Conservation (phyloP, 805 yeast genomes). For the Jamesozyma spencerorum region DNA sequence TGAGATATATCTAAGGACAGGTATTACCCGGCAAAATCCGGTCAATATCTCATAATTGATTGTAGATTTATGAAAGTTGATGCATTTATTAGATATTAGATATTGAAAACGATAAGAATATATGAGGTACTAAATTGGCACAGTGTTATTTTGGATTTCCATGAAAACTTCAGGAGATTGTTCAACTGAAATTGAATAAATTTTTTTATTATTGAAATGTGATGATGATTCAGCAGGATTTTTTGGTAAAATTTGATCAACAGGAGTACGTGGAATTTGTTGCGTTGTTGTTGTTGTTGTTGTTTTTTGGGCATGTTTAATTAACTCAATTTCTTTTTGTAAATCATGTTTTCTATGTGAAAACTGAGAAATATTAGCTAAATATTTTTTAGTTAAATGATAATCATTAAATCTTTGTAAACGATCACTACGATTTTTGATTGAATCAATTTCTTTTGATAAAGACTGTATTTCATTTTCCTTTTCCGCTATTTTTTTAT, state of each 20-base stretch:
- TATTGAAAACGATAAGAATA: too few relatives aligned
- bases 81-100: too few relatives aligned
- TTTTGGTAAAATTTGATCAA: too few relatives aligned
- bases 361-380: slow-evolving; percentile 1
- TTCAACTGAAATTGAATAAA: neutral
- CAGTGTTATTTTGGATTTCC: too few relatives aligned
- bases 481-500: slow-evolving; percentile 9
- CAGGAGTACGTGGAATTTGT: too few relatives aligned
- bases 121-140: too few relatives aligned
- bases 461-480: neutral
- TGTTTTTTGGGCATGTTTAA: neutral
- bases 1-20: too few relatives aligned
- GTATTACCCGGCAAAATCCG: too few relatives aligned
- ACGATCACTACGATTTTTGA: neutral
- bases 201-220: neutral
- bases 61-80: too few relatives aligned
- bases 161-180: too few relatives aligned
- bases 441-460: neutral
- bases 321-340: neutral
- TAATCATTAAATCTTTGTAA: neutral
- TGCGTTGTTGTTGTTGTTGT: too few relatives aligned
- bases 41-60: too few relatives aligned
- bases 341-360: neutral
- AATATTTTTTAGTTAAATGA: slow-evolving; percentile 2
- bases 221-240: neutral